Evolutionary conservation across 2,329 filamentous ascomycete species (phyloP).

Genomic region (Penicillium sclerotiorum): DNA sequence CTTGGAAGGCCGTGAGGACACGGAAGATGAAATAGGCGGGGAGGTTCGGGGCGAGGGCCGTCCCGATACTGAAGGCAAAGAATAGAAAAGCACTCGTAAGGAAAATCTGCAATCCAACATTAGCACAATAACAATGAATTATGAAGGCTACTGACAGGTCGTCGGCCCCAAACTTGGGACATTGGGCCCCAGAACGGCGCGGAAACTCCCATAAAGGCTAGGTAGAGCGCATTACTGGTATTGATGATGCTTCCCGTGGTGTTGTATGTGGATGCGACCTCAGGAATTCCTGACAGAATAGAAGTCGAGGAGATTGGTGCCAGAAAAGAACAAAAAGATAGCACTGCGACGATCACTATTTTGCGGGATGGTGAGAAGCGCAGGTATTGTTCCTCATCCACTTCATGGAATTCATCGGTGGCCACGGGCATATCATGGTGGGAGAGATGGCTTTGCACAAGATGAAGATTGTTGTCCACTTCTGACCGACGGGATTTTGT

Average conservation of each 20-base stretch:
- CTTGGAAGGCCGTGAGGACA: conserved; percentile 73
- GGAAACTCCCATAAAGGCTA: conserved; percentile 71
- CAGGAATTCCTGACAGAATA: conserved; percentile 71
- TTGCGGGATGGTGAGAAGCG: conserved; percentile 65
- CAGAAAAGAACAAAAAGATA: conserved; percentile 75
- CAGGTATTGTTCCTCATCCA: conserved; percentile 63
- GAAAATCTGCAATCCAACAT: conserved; percentile 50
- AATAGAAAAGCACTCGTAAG: conserved; percentile 65
- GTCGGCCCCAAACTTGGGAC: conserved; percentile 65
- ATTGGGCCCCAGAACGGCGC: conserved; percentile 73
- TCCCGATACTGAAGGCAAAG: conserved; percentile 69
- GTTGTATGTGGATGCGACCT: conserved; percentile 66
- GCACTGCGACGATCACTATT: conserved; percentile 65
- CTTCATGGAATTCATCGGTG: conserved; percentile 40
- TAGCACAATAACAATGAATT: conserved; percentile 5
- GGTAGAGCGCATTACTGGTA: conserved; percentile 73
- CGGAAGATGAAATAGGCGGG: conserved; percentile 73
- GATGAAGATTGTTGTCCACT: conserved; percentile 30
- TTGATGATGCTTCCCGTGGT: conserved; percentile 72
- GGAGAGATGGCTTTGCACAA: conserved; percentile 36
- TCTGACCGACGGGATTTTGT: conserved; percentile 19
- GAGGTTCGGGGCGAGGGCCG: conserved; percentile 71
- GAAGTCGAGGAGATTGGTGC: conserved; percentile 75
- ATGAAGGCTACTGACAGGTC: conserved; percentile 51
- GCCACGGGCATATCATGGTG: conserved; percentile 34